Evolutionary conservation across 139 green algal genomes (phyloP).

Genomic region (Zygnema cylindricum): DNA sequence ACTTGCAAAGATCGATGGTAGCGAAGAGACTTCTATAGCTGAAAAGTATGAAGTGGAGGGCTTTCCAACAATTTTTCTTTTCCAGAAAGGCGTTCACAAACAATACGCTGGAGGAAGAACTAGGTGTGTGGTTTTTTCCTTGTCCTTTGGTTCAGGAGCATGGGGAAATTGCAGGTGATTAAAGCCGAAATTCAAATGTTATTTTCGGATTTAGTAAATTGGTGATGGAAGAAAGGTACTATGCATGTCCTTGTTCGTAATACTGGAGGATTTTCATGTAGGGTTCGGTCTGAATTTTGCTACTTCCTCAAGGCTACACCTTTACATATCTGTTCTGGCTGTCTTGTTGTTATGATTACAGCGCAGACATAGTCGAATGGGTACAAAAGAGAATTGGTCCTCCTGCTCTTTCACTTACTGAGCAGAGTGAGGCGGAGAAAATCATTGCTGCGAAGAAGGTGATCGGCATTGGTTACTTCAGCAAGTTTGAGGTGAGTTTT

Average conservation of each 20-base stretch:
- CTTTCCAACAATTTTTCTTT: slow-evolving; percentile 50
- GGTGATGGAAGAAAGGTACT: too few relatives aligned
- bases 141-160: too few relatives aligned
- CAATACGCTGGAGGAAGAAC: slow-evolving; percentile 30
- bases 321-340: too few relatives aligned
- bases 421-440: background rate
- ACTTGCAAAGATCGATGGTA: slow-evolving; percentile 57
- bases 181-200: background rate
- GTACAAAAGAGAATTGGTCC: slow-evolving; percentile 3
- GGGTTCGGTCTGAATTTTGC: too few relatives aligned
- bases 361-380: slow-evolving; percentile 11
- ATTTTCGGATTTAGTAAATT: too few relatives aligned
- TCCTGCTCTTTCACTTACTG: background rate
- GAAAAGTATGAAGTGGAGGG: slow-evolving; percentile 50
- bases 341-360: too few relatives aligned
- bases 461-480: slow-evolving; percentile 28
- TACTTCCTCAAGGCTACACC: too few relatives aligned
- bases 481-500: slow-evolving; percentile 30
- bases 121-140: slow-evolving; percentile 1
- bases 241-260: too few relatives aligned
- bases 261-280: too few relatives aligned
- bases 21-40: slow-evolving; percentile 20
- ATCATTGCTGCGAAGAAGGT: background rate
- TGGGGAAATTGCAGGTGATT: background rate
- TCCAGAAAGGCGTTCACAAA: slow-evolving; percentile 47